phyloP scores from a whole-genome alignment of 768 basidiomycete genomes.

The Termitomyces sp. region DNA sequence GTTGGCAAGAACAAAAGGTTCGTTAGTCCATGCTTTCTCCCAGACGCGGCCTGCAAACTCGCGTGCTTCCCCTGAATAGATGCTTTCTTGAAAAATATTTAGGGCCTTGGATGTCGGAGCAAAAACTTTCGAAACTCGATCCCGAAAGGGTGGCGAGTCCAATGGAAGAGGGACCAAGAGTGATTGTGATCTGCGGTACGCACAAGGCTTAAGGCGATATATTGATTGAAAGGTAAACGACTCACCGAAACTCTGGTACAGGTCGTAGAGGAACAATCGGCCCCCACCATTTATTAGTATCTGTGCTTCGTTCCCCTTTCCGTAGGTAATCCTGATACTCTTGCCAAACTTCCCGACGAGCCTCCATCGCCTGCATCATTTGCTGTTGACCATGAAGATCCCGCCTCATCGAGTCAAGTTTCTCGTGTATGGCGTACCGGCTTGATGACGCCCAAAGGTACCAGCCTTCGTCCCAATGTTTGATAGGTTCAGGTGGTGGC shows the following conservation, averaged over 20 bases:
- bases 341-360: conserved; percentile 37
- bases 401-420: conserved; percentile 52
- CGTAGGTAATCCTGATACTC: conserved; percentile 45
- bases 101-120: conserved; percentile 50
- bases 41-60: conserved; percentile 52
- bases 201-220: background rate
- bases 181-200: conserved; percentile 36
- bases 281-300: conserved; percentile 30
- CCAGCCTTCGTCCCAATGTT: conserved; percentile 71
- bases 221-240: conserved; percentile 6
- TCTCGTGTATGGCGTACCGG: conserved; percentile 46
- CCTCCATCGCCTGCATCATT: conserved; percentile 33
- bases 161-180: conserved; percentile 56
- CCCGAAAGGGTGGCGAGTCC: conserved; percentile 45
- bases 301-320: conserved; percentile 17
- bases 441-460: conserved; percentile 66
- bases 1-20: conserved; percentile 48
- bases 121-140: conserved; percentile 49
- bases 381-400: conserved; percentile 47
- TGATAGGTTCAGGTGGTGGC: conserved; percentile 27
- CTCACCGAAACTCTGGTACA: conserved; percentile 33
- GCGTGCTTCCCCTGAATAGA: conserved; percentile 51
- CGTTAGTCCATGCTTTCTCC: conserved; percentile 59
- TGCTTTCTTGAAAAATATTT: conserved; percentile 43
- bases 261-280: conserved; percentile 35